Conservation (phyloP, 108 stramenopile species). For the Schizochytrium sp. region DNA sequence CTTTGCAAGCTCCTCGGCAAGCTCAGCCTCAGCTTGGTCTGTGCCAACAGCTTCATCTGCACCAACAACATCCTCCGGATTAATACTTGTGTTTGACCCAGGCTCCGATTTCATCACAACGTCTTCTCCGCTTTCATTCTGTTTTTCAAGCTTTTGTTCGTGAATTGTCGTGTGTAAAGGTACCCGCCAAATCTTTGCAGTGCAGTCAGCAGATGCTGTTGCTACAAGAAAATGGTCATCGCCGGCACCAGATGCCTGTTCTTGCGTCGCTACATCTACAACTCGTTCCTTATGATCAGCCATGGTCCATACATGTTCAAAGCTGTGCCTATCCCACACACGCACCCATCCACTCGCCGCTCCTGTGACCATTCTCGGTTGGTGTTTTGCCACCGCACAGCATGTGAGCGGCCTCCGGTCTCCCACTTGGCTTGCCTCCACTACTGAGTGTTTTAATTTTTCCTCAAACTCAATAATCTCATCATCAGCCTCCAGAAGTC, state of each 20-base stretch:
- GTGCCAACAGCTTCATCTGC: neutral
- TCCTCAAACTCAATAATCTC: constrained; percentile 36
- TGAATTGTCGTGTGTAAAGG: neutral
- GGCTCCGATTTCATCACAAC: no score
- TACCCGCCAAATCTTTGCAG: constrained; percentile 8
- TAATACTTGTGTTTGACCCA: no score
- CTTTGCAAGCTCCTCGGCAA: neutral
- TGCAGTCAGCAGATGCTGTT: constrained; percentile 68
- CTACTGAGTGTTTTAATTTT: constrained; percentile 51
- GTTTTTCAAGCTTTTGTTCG: neutral
- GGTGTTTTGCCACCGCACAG: constrained; percentile 67
- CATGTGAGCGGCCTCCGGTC: constrained; percentile 66
- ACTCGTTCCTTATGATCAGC: constrained; percentile 85
- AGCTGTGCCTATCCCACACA: constrained; percentile 85
- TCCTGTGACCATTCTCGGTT: constrained; percentile 84
- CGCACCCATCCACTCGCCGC: constrained; percentile 90
- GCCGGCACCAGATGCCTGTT: constrained; percentile 65
- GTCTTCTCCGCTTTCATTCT: no score
- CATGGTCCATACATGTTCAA: constrained; percentile 74
- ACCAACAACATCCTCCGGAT: neutral
- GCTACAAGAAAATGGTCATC: constrained; percentile 61
- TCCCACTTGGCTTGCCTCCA: constrained; percentile 70
- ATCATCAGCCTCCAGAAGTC: constrained; percentile 1
- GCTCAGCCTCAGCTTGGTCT: neutral
- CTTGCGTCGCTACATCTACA: constrained; percentile 78